phyloP scores from a whole-genome alignment of 441 rosid species.

The Lepidium campestre region DNA sequence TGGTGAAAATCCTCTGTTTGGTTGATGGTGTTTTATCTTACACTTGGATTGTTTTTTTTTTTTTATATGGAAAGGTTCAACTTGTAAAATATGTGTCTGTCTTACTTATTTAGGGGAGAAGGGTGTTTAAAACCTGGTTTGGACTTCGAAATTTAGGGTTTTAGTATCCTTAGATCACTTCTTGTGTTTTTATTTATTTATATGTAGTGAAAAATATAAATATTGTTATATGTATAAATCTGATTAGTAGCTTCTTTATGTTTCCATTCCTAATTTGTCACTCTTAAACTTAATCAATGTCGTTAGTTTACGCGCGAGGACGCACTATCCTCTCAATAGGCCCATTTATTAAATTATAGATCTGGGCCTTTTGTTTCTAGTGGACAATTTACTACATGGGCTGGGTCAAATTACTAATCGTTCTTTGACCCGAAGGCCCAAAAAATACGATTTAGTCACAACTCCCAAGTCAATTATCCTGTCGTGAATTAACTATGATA shows the following conservation, averaged over 20 bases:
- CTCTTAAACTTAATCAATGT: not conserved
- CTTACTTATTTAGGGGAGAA: too few relatives aligned
- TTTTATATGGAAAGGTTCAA: constrained; percentile 4
- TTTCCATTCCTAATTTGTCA: not conserved
- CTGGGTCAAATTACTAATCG: constrained; percentile 1
- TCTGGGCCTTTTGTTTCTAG: constrained; percentile 1
- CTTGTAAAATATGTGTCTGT: not conserved
- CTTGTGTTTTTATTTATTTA: not conserved
- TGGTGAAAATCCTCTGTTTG: not conserved
- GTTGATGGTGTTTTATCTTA: constrained; percentile 1
- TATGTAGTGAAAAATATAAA: not conserved
- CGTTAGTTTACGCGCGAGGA: not conserved
- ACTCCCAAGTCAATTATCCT: not conserved
- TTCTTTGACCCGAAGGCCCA: not conserved
- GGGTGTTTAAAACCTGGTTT: not conserved
- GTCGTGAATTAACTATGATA: not conserved
- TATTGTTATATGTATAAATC: not conserved
- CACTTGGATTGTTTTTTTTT: constrained; percentile 11
- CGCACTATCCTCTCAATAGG: not conserved
- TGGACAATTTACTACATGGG: not conserved
- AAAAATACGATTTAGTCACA: not conserved
- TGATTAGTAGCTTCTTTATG: not conserved
- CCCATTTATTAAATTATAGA: not conserved
- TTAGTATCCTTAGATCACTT: constrained; percentile 1
- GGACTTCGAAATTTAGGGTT: not conserved